Conservation (phyloP, 2,329 filamentous ascomycete species). For the Hawksworthiomyces lignivorus region DNA sequence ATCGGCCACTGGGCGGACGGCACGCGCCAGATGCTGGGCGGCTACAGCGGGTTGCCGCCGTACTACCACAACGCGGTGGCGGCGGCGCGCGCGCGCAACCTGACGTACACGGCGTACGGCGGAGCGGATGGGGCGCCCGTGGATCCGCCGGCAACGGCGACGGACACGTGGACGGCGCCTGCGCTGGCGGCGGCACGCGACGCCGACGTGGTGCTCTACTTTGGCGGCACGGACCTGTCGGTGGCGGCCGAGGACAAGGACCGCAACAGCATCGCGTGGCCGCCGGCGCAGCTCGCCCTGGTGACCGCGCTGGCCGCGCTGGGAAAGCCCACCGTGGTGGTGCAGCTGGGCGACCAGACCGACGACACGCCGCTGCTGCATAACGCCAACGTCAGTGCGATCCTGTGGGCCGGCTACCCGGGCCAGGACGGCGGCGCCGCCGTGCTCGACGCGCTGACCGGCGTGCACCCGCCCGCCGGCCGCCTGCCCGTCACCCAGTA, state of each 20-base stretch:
- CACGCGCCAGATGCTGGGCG: constrained; percentile 45
- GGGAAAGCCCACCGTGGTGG: constrained; percentile 40
- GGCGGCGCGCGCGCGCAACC: constrained; percentile 36
- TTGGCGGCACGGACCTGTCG: constrained; percentile 47
- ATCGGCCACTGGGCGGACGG: constrained; percentile 51
- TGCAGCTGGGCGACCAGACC: constrained; percentile 43
- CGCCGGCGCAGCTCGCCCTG: constrained; percentile 41
- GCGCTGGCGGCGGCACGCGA: constrained; percentile 31
- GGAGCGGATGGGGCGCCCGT: constrained; percentile 25
- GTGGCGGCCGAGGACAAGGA: constrained; percentile 46
- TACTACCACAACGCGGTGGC: constrained; percentile 47
- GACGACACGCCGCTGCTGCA: constrained; percentile 42
- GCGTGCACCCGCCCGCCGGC: constrained; percentile 42
- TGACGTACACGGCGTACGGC: constrained; percentile 32
- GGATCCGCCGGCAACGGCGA: constrained; percentile 16
- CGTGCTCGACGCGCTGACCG: constrained; percentile 45
- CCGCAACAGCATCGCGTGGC: constrained; percentile 44
- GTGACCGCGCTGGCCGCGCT: constrained; percentile 35
- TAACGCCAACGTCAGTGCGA: constrained; percentile 39
- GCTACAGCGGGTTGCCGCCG: constrained; percentile 49
- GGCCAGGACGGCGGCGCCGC: constrained; percentile 52
- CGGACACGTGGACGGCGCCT: constrained; percentile 24
- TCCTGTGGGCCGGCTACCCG: constrained; percentile 53
- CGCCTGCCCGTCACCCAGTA: constrained; percentile 51
- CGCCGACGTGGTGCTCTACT: constrained; percentile 45